A percentile compares a stretch with the other conserved stretches of the same genome.
Evolutionary conservation across 2,329 filamentous ascomycete genomes (phyloP).

Genomic region (Aspergillus caelatus): DNA sequence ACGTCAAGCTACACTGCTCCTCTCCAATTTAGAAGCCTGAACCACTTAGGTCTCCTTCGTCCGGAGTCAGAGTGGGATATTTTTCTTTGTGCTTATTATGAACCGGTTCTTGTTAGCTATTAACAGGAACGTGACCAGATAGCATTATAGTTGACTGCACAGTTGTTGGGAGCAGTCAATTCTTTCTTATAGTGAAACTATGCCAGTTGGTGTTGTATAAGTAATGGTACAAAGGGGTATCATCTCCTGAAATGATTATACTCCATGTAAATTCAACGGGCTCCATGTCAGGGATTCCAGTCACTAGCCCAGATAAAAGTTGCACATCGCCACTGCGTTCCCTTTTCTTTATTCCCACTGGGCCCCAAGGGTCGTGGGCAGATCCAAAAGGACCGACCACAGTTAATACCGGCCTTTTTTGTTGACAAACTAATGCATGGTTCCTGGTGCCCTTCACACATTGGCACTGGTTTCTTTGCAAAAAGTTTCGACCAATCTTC

Average conservation of each 20-base stretch:
- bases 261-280: not conserved
- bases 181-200: not conserved
- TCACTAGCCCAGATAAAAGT: constrained; percentile 77
- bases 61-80: not conserved
- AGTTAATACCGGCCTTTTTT: constrained; percentile 87
- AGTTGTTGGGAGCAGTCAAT: not conserved
- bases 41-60: too few relatives aligned
- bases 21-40: not conserved
- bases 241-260: not conserved
- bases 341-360: constrained; percentile 79
- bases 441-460: constrained; percentile 81
- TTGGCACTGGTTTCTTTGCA: constrained; percentile 71
- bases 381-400: constrained; percentile 68
- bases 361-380: constrained; percentile 79
- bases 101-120: not conserved
- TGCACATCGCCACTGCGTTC: constrained; percentile 82
- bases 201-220: not conserved
- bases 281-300: constrained; percentile 50
- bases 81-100: not conserved
- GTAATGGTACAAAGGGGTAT: not conserved
- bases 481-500: constrained; percentile 87
- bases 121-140: not conserved
- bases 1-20: not conserved
- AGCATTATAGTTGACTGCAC: not conserved
- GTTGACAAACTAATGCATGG: constrained; percentile 81